Conservation (phyloP, 495 filamentous ascomycete species). For the Talaromyces liani region DNA sequence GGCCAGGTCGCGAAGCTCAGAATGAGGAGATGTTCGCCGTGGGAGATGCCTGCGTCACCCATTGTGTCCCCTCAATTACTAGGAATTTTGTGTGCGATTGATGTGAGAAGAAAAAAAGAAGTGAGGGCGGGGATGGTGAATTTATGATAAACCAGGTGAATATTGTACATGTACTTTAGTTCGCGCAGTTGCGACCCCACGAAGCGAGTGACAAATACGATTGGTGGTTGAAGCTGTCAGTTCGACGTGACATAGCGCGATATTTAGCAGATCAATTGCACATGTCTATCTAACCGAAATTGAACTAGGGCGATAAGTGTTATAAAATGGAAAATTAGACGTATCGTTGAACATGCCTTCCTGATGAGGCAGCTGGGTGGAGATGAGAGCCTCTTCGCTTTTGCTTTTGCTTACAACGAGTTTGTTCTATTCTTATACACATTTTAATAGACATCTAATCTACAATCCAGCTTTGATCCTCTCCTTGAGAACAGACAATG, state of each 20-base stretch:
- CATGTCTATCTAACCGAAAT: background rate
- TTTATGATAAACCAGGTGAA: background rate
- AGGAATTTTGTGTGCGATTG: no score
- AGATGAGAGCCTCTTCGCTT: background rate
- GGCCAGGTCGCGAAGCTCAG: background rate
- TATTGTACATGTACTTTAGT: background rate
- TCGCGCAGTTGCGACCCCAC: background rate
- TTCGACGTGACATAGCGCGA: background rate
- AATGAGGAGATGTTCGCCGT: slow-evolving; percentile 4
- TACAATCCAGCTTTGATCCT: slow-evolving; percentile 7
- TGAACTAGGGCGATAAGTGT: no score
- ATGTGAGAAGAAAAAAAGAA: no score
- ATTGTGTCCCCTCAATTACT: background rate
- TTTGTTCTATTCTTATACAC: background rate
- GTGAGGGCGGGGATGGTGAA: background rate
- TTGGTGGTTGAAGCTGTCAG: background rate
- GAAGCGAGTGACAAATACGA: background rate
- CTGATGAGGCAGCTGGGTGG: background rate
- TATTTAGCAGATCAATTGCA: background rate
- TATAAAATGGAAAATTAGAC: no score
- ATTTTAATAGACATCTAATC: background rate
- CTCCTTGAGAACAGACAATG: slow-evolving; percentile 39
- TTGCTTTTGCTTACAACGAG: background rate
- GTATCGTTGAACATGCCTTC: background rate
- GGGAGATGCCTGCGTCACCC: slow-evolving; percentile 2